Evolutionary conservation across 2,329 filamentous ascomycete species (phyloP).

Genomic region (Xylariomycetidae sp.): DNA sequence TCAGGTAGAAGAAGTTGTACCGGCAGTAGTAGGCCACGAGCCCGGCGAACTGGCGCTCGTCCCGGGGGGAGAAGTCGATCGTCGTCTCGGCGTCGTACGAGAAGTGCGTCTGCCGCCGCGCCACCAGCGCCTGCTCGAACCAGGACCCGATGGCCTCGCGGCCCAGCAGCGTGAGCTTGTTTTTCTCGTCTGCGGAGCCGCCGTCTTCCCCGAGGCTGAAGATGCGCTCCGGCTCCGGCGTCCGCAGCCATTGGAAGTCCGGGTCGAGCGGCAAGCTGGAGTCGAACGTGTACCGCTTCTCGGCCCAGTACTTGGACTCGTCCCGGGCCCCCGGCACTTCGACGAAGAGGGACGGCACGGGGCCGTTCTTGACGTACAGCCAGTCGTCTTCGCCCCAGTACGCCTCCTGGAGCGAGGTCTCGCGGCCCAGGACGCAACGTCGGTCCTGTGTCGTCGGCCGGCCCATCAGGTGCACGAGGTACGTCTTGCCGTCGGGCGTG

Average conservation of each 20-base stretch:
- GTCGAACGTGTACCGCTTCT: slow-evolving; percentile 43
- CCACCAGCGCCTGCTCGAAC: slow-evolving; percentile 55
- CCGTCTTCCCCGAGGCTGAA: slow-evolving; percentile 33
- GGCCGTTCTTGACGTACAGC: slow-evolving; percentile 57
- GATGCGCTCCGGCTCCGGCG: slow-evolving; percentile 50
- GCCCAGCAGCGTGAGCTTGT: slow-evolving; percentile 42
- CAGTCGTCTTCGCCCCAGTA: slow-evolving; percentile 60
- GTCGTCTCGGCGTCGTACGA: slow-evolving; percentile 57
- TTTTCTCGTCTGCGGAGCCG: too few relatives aligned
- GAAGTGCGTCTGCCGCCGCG: slow-evolving; percentile 53
- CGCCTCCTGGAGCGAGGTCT: slow-evolving; percentile 55
- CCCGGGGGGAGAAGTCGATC: slow-evolving; percentile 47
- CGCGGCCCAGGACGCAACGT: slow-evolving; percentile 49
- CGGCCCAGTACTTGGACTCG: slow-evolving; percentile 45
- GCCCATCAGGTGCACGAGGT: slow-evolving; percentile 49
- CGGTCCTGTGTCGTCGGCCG: slow-evolving; percentile 47
- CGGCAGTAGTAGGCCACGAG: slow-evolving; percentile 59
- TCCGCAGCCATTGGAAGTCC: slow-evolving; percentile 56
- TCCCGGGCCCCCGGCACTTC: slow-evolving; percentile 45
- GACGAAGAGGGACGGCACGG: slow-evolving; percentile 48
- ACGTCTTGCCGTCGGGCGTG: slow-evolving; percentile 46
- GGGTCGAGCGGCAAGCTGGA: slow-evolving; percentile 42
- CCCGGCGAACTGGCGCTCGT: slow-evolving; percentile 58
- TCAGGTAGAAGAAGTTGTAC: slow-evolving; percentile 62
- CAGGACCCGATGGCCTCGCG: slow-evolving; percentile 52